A percentile compares a stretch with the other conserved stretches of the same genome.
Evolutionary conservation across 2,329 filamentous ascomycete genomes (phyloP).

Genomic region (Zymoseptoria crescenta): DNA sequence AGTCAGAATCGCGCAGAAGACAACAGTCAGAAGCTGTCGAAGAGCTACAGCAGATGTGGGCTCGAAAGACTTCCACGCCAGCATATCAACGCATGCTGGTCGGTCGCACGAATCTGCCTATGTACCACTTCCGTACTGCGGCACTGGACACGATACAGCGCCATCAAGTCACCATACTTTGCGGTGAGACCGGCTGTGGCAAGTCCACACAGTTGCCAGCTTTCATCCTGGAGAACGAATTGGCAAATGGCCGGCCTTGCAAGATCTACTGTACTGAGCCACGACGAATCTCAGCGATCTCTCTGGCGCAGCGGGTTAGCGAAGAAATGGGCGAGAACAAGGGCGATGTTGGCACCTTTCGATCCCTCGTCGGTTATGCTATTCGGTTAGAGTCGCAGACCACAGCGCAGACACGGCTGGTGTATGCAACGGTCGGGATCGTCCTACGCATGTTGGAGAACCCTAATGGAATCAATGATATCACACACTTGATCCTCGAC

Average conservation of each 20-base stretch:
- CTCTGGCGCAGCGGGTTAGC: constrained; percentile 83
- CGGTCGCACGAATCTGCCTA: constrained; percentile 73
- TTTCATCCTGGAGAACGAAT: constrained; percentile 82
- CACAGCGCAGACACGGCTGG: constrained; percentile 69
- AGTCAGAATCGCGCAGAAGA: constrained; percentile 12
- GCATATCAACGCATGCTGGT: constrained; percentile 72
- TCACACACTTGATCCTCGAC: constrained; percentile 92
- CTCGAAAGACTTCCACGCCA: constrained; percentile 41
- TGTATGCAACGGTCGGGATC: constrained; percentile 84
- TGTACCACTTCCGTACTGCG: constrained; percentile 74
- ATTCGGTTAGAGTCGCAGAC: constrained; percentile 88
- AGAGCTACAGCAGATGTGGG: constrained; percentile 46
- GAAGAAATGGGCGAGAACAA: constrained; percentile 85
- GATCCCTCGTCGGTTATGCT: constrained; percentile 87
- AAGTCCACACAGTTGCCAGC: constrained; percentile 98
- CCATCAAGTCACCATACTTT: constrained; percentile 84
- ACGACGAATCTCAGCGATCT: constrained; percentile 90
- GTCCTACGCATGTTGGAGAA: constrained; percentile 97
- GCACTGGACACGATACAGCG: constrained; percentile 70
- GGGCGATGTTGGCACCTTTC: constrained; percentile 69
- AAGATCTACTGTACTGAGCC: constrained; percentile 96
- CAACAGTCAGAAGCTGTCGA: constrained; percentile 25
- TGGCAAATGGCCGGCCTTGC: constrained; percentile 70
- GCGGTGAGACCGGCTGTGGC: constrained; percentile 92
- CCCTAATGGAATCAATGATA: constrained; percentile 74